Base-by-base conservation (phyloP, 2,329 filamentous ascomycete genomes). In the Gaeumannomyces sp. region DNA sequence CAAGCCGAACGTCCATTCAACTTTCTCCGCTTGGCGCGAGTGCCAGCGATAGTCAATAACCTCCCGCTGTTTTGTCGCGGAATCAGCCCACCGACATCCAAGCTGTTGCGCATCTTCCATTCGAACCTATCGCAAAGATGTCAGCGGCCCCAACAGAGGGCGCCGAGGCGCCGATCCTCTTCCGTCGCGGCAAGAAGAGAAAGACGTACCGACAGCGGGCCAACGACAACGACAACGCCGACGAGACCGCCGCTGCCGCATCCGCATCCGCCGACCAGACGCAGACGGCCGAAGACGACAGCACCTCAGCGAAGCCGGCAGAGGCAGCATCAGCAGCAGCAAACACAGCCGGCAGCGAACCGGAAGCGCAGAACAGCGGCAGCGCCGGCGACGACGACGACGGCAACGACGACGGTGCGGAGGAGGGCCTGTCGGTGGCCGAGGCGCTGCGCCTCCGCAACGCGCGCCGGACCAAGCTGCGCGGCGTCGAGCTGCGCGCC, bases 141-240 rank as follows among this genome's bases (percentile, higher is more conserved):
- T 28, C 61, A 25, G 33, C 50, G 22, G n/a, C 33, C 7, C 33
- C 50, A 38, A 35, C 57, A 60, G 71, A 70, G 27, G 56, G 66
- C n/a, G 59, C 57, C 19, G 66, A 65, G 11, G 67, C 71, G 60
- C 74, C 76, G 16, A 74, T 85, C 45, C 74, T 83, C 38, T 89
- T 89, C 69, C 84, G 85, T 4, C 72, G 76, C 56, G 78, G 78
- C 66, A 88, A 87, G 74, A 88, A 87, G 75, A 80, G 85, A 72
- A 88, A 87, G 71, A 76, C 78, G 6, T 85, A 86, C 68, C 80
- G 85, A 60, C 84, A 85, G 67, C 82, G 84, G 67, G 68, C 31
- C 25, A 19, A 62, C 57, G 64, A 65, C 3, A 31, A 33, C 16
- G n/a, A 16, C 19, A 60, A 65, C 25, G 60, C 25, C 50, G 66